These are phyloP conservation scores for Diaporthe caulivora DNA, from an alignment of 2,329 filamentous ascomycete species.

Conservation along the genomic window DNA sequence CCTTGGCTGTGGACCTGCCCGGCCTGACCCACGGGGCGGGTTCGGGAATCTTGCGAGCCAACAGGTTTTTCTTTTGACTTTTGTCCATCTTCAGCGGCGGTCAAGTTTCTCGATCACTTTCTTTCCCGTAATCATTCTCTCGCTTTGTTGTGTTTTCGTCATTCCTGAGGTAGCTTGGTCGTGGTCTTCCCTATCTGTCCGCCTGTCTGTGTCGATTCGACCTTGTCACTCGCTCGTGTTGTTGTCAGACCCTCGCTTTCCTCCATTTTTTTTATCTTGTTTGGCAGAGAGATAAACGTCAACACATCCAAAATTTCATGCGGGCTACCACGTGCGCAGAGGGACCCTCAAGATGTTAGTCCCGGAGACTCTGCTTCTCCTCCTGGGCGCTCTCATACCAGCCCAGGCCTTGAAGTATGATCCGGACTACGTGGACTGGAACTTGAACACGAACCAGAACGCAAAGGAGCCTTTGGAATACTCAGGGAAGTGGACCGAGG, in stretches of 20 bases:
- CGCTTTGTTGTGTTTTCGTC: conserved; percentile 3
- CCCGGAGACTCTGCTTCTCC: conserved; percentile 41
- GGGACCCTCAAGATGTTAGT: conserved; percentile 40
- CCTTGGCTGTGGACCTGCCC: conserved; percentile 24
- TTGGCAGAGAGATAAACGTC: neutral
- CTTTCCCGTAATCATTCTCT: conserved; percentile 16
- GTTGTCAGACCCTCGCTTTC: conserved; percentile 32
- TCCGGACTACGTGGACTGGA: conserved; percentile 38
- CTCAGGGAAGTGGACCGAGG: conserved; percentile 59
- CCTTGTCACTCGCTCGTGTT: conserved; percentile 37
- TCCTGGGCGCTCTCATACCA: conserved; percentile 36
- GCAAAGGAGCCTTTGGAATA: conserved; percentile 66
- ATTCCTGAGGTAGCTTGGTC: conserved; percentile 24
- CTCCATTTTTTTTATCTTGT: neutral
- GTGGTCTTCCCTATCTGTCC: conserved; percentile 39
- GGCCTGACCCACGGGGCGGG: conserved; percentile 23
- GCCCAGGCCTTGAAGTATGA: conserved; percentile 38
- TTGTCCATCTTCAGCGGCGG: conserved; percentile 25
- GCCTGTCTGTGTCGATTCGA: conserved; percentile 23
- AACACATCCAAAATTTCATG: conserved; percentile 25
- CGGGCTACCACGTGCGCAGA: conserved; percentile 23
- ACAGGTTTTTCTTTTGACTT: conserved; percentile 26
- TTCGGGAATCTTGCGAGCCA: conserved; percentile 18
- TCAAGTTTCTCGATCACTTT: conserved; percentile 17
- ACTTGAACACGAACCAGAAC: conserved; percentile 55